Base-by-base conservation (phyloP, 2,329 filamentous ascomycete genomes). In the Gnomoniopsis smithogilvyi region DNA sequence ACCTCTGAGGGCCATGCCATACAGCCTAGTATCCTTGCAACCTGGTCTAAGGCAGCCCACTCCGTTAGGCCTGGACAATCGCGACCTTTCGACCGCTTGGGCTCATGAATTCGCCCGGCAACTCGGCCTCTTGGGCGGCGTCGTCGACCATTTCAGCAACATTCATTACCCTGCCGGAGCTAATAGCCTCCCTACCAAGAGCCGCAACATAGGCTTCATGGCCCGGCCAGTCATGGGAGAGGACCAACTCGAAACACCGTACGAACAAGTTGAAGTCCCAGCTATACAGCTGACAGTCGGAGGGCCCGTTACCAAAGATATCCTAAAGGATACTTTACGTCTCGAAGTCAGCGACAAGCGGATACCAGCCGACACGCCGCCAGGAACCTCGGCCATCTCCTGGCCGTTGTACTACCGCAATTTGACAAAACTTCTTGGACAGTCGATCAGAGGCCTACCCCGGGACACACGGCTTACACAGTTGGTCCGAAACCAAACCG, bases 51-150 rank as follows among this genome's bases (percentile, higher is more conserved):
- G 38, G 19, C 22, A 15, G 22, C 36, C 60, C 4, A 48, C 52
- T 3, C 60, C 60, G 0, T 14, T 60, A 49, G 60, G 60, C 14
- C 38, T 62, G 53, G 60, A 62, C 33, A 60, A 62, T 46, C 46
- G 57, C 6, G 60, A 62, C n/a, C 43, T 62, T 12, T 59, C 60
- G 1, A 30, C 50, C 7, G 54, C 57, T 1, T 62, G 60, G 60
- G 53, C 60, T 7, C 51, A 52, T 19, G 57, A 56, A 15, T 60
- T 60, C 11, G 60, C 57, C 12, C 43, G 56, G 2, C 49, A 62
- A 53, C 56, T 62, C 2, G 60, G 60, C 4, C 50, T 54, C 45
- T 26, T 14, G 14, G 53, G 46, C 6, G 57, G 60, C 36, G 8
- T 54, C 33, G 50, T 62, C 38, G 60, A 62, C 17, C 43, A 56